phyloP scores from a whole-genome alignment of 1,139 yeast genomes.

The Geotrichum restrictum region DNA sequence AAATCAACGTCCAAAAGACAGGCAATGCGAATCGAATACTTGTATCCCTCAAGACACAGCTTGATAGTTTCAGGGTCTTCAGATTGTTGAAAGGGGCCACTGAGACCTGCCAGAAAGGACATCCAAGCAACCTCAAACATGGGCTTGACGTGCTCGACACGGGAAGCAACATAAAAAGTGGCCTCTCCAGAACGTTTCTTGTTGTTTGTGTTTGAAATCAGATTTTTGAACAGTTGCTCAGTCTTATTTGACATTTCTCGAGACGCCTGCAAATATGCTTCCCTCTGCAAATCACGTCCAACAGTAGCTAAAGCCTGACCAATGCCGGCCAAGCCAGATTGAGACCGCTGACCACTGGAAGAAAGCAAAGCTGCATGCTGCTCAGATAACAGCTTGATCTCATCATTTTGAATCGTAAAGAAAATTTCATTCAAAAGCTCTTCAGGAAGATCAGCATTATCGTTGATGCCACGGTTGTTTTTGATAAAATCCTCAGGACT shows the following conservation, averaged over 20 bases:
- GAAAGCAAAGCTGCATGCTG: constrained; percentile 87
- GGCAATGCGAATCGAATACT: constrained; percentile 74
- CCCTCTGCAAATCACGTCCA: constrained; percentile 70
- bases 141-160: constrained; percentile 85
- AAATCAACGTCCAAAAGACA: constrained; percentile 79
- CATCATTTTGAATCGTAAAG: constrained; percentile 73
- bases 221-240: constrained; percentile 71
- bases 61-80: constrained; percentile 74
- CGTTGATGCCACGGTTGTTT: constrained; percentile 91
- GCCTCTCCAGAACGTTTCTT: constrained; percentile 32
- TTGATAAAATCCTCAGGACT: constrained; percentile 76
- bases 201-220: constrained; percentile 48
- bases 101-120: constrained; percentile 90
- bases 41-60: constrained; percentile 78
- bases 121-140: constrained; percentile 95
- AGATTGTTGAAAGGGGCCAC: constrained; percentile 87
- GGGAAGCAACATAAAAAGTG: constrained; percentile 60
- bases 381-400: constrained; percentile 86
- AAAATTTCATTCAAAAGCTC: constrained; percentile 67
- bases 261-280: constrained; percentile 89
- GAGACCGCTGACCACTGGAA: constrained; percentile 49
- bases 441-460: constrained; percentile 76
- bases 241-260: constrained; percentile 87
- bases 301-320: constrained; percentile 58
- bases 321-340: constrained; percentile 43